A percentile compares a stretch with the other conserved stretches of the same genome.
phyloP scores from a whole-genome alignment of 2,329 filamentous ascomycete species.

The Alternaria sp. region DNA sequence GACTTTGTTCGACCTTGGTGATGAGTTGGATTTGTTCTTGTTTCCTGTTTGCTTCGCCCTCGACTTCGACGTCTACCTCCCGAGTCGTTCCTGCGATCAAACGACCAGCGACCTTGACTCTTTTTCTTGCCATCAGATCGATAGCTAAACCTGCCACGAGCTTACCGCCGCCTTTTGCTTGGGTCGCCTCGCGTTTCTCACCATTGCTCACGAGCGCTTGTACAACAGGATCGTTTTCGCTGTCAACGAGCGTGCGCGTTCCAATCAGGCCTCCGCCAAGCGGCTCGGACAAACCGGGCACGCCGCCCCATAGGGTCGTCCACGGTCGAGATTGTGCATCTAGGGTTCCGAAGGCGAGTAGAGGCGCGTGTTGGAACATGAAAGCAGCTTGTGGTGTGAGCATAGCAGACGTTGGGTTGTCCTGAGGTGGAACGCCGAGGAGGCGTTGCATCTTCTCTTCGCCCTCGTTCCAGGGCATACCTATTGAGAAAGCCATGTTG shows the following conservation, averaged over 20 bases:
- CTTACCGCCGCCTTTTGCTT: constrained; percentile 46
- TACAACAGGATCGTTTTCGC: constrained; percentile 73
- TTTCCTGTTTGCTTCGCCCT: constrained; percentile 26
- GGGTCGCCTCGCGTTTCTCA: constrained; percentile 56
- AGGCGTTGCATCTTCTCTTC: constrained; percentile 71
- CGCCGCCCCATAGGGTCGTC: constrained; percentile 81
- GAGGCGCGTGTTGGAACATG: constrained; percentile 68
- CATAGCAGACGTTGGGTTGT: constrained; percentile 73
- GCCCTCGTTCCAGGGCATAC: constrained; percentile 68
- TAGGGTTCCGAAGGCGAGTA: constrained; percentile 77
- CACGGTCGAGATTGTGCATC: constrained; percentile 73
- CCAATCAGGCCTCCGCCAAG: constrained; percentile 71
- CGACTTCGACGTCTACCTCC: constrained; percentile 42
- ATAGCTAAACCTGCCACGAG: constrained; percentile 70
- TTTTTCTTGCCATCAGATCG: constrained; percentile 70
- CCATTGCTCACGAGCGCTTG: constrained; percentile 64
- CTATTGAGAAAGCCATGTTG: constrained; percentile 56
- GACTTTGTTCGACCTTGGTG: constrained; percentile 72
- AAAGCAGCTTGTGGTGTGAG: constrained; percentile 68
- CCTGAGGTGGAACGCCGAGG: constrained; percentile 64
- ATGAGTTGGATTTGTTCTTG: constrained; percentile 65
- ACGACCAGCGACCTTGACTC: constrained; percentile 76
- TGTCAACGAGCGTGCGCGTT: constrained; percentile 68
- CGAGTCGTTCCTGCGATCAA: constrained; percentile 70
- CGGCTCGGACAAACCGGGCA: constrained; percentile 70